These are phyloP conservation scores for Thermomucor indicae-seudaticae DNA, from an alignment of 371 early-diverging fungal genomes.

Conservation along the genomic window DNA sequence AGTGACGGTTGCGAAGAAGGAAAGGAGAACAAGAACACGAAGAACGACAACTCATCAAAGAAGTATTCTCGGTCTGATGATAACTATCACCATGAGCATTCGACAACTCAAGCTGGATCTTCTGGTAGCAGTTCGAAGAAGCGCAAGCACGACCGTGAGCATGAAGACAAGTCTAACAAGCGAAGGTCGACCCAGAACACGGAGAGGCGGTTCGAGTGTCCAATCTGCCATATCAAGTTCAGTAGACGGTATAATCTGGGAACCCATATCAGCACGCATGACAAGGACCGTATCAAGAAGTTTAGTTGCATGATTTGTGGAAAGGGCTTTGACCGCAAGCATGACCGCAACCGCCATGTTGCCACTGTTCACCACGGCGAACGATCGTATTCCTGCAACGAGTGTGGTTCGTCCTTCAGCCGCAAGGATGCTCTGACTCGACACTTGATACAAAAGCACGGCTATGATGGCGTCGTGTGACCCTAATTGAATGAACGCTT, in stretches of 20 bases:
- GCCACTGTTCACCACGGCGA: slow-evolving; percentile 62
- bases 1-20: not conserved
- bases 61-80: not conserved
- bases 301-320: slow-evolving; percentile 55
- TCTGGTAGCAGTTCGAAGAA: slow-evolving; percentile 1
- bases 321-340: slow-evolving; percentile 61
- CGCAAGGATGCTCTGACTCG: slow-evolving; percentile 67
- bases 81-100: no score
- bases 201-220: slow-evolving; percentile 38
- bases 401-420: slow-evolving; percentile 60
- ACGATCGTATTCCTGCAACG: slow-evolving; percentile 50
- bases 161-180: slow-evolving; percentile 1
- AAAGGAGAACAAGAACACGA: not conserved
- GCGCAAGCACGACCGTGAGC: slow-evolving; percentile 1
- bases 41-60: not conserved
- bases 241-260: slow-evolving; percentile 73
- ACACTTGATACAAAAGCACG: slow-evolving; percentile 35
- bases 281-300: slow-evolving; percentile 56
- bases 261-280: slow-evolving; percentile 71
- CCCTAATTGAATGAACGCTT: no score
- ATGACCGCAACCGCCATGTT: slow-evolving; percentile 74
- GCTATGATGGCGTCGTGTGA: slow-evolving; percentile 4
- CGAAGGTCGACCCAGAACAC: slow-evolving; percentile 73
- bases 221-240: slow-evolving; percentile 54
- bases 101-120: not conserved